Conservation (phyloP, 2,329 filamentous ascomycete species). For the Sarocladium brachiariae region DNA sequence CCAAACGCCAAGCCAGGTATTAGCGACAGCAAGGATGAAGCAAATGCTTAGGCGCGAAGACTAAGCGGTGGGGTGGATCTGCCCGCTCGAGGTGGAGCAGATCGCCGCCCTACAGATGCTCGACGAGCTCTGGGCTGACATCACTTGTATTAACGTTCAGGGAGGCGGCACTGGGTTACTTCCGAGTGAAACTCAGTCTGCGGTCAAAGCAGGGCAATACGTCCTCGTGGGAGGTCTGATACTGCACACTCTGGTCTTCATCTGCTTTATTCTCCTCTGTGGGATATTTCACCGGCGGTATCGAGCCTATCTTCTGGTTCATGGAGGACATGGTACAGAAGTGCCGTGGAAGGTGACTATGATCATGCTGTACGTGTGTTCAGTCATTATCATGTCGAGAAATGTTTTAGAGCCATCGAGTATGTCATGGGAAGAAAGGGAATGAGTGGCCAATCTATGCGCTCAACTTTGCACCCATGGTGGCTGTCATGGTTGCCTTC, state of each 20-base stretch:
- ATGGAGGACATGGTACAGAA: background rate
- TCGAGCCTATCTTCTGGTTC: background rate
- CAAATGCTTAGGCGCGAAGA: constrained; percentile 11
- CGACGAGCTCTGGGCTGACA: constrained; percentile 15
- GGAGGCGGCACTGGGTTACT: background rate
- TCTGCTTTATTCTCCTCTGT: background rate
- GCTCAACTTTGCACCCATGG: background rate
- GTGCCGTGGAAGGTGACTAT: constrained; percentile 21
- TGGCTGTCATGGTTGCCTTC: constrained; percentile 2
- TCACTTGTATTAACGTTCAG: background rate
- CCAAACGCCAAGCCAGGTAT: background rate
- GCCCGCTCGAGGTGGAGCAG: constrained; percentile 19
- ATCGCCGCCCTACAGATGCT: constrained; percentile 20
- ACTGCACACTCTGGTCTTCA: background rate
- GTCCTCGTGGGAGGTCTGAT: background rate
- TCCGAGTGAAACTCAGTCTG: background rate
- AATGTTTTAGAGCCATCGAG: constrained; percentile 34
- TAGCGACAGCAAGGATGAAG: constrained; percentile 12
- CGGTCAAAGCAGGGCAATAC: background rate
- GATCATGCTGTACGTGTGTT: constrained; percentile 16
- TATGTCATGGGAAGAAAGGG: constrained; percentile 27
- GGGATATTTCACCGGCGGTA: background rate
- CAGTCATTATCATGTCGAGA: constrained; percentile 30
- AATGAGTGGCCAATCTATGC: constrained; percentile 7
- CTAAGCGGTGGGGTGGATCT: constrained; percentile 24